A percentile compares a stretch with the other conserved stretches of the same genome.
Conservation (phyloP, 306 rosid species). For the Castanea mollissima region DNA sequence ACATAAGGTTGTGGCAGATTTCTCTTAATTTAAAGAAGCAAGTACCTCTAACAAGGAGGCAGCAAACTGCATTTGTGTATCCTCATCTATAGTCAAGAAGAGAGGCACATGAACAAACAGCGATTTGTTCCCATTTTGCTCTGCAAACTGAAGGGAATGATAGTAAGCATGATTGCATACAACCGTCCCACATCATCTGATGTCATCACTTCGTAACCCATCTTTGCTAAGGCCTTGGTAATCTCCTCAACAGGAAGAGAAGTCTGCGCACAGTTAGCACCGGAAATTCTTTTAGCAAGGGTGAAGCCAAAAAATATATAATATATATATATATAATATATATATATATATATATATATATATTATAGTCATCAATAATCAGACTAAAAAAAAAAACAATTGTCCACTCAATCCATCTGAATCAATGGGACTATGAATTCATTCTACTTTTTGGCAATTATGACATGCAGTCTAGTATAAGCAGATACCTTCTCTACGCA, state of each 20-base stretch:
- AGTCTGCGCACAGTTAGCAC: conserved; percentile 48
- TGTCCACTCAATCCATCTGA: conserved; percentile 6
- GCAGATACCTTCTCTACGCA: not conserved
- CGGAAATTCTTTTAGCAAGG: not conserved
- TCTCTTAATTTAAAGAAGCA: conserved; percentile 48
- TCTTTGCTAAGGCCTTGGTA: conserved; percentile 65
- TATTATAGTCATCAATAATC: not conserved
- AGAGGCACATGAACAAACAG: conserved; percentile 93
- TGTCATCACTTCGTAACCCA: conserved; percentile 75
- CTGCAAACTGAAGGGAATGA: conserved; percentile 82
- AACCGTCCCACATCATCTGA: conserved; percentile 90
- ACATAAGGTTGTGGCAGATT: conserved; percentile 17
- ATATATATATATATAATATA: not conserved
- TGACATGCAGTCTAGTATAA: not conserved
- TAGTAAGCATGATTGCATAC: conserved; percentile 95
- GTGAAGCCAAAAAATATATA: not conserved
- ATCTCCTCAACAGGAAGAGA: conserved; percentile 80
- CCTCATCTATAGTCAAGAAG: conserved; percentile 74
- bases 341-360: not conserved
- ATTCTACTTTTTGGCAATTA: not conserved
- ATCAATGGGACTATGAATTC: not conserved
- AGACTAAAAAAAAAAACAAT: not conserved
- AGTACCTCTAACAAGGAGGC: conserved; percentile 87
- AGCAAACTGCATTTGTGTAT: conserved; percentile 83
- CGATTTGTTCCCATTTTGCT: conserved; percentile 67